Base-by-base conservation (phyloP, 768 basidiomycete species). In the Gloeophyllum trabeum region DNA sequence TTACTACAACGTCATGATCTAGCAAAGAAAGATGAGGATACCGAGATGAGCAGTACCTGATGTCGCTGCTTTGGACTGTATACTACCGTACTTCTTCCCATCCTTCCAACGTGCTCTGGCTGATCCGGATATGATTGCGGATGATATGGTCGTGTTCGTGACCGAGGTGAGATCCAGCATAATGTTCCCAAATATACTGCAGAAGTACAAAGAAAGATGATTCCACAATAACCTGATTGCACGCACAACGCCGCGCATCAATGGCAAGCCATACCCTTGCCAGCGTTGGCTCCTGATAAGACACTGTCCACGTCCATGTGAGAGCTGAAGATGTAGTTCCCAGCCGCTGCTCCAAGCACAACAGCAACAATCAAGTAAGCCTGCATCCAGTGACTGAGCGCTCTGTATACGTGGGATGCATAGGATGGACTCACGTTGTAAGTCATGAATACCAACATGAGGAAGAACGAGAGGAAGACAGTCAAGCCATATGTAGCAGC, bases 371-470 rank as follows among this genome's bases (percentile, higher is more conserved):
- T 88, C 24, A 94, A 77, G 52, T 91, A 94, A 24, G 83, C 89
- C 89, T 92, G 49, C 45, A 30, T 48, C 16, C 30, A 5, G n/a
- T n/a, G 30, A 22, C 14, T 38, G 18, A 41, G 18, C 26, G 43
- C 25, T 30, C 21, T 30, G 16, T 2, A 16, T 24, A 24, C 35
- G 25, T n/a, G 18, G 23, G 7, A 40, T n/a, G 20, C 28, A 19
- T 5, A 12, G n/a, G 24, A 22, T 20, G 7, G 19, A 64, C 85
- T 54, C 45, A 90, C 88, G 50, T 96, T 96, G 64, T 93, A 96
- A 4, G 91, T 94, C 91, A 96, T 94, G 61, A 90, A 92, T 30
- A 94, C 79, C 44, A 96, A 66, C 91, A 96, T 96, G 56, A 90
- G 75, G 73, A 89, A 88, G 69, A 84, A 86, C 25, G 86, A 86